Conservation (phyloP, 345 rosid genomes). For the Tarenaya hassleriana region DNA sequence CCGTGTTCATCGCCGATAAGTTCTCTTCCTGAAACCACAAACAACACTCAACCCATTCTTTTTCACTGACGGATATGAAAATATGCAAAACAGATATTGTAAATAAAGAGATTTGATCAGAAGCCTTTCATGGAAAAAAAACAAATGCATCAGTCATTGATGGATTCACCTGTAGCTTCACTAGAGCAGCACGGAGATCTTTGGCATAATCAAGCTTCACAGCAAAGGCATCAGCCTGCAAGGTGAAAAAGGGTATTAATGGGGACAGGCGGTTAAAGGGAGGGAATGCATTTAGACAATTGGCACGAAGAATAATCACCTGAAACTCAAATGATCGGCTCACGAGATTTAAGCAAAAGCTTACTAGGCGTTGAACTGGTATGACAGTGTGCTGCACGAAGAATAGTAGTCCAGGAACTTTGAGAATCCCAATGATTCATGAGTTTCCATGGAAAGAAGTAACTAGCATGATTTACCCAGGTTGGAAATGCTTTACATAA, state of each 20-base stretch:
- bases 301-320: slow-evolving; percentile 42
- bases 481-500: too few species aligned
- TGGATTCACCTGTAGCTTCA: slow-evolving; percentile 83
- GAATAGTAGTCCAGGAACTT: slow-evolving; percentile 10
- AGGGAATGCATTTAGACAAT: too few species aligned
- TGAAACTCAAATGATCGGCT: slow-evolving; percentile 98
- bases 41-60: background rate
- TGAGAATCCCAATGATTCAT: too few species aligned
- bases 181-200: slow-evolving; percentile 82
- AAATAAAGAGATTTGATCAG: too few species aligned
- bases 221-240: slow-evolving; percentile 95
- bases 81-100: background rate
- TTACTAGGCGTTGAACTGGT: slow-evolving; percentile 86
- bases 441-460: too few species aligned
- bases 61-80: background rate
- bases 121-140: too few species aligned
- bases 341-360: slow-evolving; percentile 84
- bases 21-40: slow-evolving; percentile 93
- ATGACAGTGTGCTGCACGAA: slow-evolving; percentile 89
- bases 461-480: too few species aligned
- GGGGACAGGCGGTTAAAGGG: slow-evolving; percentile 2
- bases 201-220: slow-evolving; percentile 81
- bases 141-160: background rate
- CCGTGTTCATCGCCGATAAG: slow-evolving; percentile 91
- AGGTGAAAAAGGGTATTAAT: slow-evolving; percentile 4